phyloP scores from a whole-genome alignment of 768 basidiomycete genomes.

The Russula sp. region DNA sequence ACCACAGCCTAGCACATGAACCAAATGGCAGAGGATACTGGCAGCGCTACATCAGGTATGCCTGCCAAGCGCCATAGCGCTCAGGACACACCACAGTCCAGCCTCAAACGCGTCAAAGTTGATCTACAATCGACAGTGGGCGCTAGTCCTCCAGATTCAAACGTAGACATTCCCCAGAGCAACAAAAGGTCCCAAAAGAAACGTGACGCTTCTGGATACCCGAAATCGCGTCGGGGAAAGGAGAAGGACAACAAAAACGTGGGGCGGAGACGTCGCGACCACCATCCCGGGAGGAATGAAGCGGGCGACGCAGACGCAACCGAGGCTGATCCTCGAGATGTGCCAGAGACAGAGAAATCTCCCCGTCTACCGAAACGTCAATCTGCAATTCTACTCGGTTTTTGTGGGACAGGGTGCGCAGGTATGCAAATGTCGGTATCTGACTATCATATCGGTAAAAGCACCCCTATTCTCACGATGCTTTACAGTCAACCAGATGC shows the following conservation, averaged over 20 bases:
- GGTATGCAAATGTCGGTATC: constrained; percentile 93
- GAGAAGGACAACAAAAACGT: constrained; percentile 41
- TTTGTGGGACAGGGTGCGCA: constrained; percentile 86
- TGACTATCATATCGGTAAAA: neutral
- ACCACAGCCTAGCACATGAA: neutral
- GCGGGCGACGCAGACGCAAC: constrained; percentile 23
- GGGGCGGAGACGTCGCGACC: constrained; percentile 42
- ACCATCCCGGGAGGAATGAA: constrained; percentile 37
- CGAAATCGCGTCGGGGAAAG: constrained; percentile 38
- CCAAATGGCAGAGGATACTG: constrained; percentile 9
- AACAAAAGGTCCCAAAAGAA: constrained; percentile 24
- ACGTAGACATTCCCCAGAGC: constrained; percentile 4
- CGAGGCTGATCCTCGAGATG: constrained; percentile 5
- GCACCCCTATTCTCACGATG: neutral
- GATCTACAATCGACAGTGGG: constrained; percentile 1
- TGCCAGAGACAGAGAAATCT: constrained; percentile 38
- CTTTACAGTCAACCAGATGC: constrained; percentile 61
- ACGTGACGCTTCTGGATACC: constrained; percentile 36
- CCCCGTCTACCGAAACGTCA: constrained; percentile 77
- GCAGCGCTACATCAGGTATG: neutral
- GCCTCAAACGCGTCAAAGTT: constrained; percentile 29
- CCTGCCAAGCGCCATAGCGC: constrained; percentile 12
- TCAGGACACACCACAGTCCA: constrained; percentile 6
- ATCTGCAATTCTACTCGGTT: constrained; percentile 82
- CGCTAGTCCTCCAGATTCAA: constrained; percentile 8